A percentile compares a stretch with the other conserved stretches of the same genome.
Conservation (phyloP, 2,329 filamentous ascomycete genomes). For the Claviceps capensis region DNA sequence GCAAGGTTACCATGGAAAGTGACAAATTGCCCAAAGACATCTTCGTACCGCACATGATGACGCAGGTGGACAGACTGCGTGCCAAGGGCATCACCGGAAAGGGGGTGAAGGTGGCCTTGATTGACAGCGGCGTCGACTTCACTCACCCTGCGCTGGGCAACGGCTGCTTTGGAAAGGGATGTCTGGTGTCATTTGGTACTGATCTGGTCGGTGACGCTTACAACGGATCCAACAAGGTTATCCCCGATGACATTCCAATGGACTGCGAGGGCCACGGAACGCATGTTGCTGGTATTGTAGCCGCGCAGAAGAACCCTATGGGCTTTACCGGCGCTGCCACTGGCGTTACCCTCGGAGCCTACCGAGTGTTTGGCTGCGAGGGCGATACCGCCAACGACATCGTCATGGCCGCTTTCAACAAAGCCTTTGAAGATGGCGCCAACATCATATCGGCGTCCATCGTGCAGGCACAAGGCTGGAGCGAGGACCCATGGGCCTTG, state of each 20-base stretch:
- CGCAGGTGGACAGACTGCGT: slow-evolving; percentile 39
- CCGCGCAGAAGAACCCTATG: slow-evolving; percentile 22
- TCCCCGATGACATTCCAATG: slow-evolving; percentile 25
- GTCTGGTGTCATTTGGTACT: slow-evolving; percentile 28
- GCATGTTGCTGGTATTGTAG: slow-evolving; percentile 31
- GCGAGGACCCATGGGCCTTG: slow-evolving; percentile 19
- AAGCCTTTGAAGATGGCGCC: slow-evolving; percentile 25
- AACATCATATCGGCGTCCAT: slow-evolving; percentile 17
- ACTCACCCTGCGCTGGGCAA: slow-evolving; percentile 44
- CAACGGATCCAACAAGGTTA: slow-evolving; percentile 14
- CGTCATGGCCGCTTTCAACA: slow-evolving; percentile 24
- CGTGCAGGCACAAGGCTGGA: slow-evolving; percentile 11
- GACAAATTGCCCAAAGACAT: slow-evolving; percentile 15
- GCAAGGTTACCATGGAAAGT: slow-evolving; percentile 8
- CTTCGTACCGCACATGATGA: slow-evolving; percentile 38
- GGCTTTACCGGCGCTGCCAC: slow-evolving; percentile 27
- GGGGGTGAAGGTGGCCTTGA: slow-evolving; percentile 38
- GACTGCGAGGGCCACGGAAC: slow-evolving; percentile 29
- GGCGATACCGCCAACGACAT: slow-evolving; percentile 21
- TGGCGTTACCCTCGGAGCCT: slow-evolving; percentile 24
- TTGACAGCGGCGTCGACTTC: slow-evolving; percentile 47
- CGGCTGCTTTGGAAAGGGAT: slow-evolving; percentile 28
- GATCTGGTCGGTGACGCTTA: slow-evolving; percentile 28
- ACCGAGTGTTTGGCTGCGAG: slow-evolving; percentile 23
- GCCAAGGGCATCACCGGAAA: slow-evolving; percentile 35